A percentile compares a stretch with the other conserved stretches of the same genome.
These are phyloP conservation scores for Flueggea neowawraea DNA, from an alignment of 441 rosid species.

Conservation along the genomic window DNA sequence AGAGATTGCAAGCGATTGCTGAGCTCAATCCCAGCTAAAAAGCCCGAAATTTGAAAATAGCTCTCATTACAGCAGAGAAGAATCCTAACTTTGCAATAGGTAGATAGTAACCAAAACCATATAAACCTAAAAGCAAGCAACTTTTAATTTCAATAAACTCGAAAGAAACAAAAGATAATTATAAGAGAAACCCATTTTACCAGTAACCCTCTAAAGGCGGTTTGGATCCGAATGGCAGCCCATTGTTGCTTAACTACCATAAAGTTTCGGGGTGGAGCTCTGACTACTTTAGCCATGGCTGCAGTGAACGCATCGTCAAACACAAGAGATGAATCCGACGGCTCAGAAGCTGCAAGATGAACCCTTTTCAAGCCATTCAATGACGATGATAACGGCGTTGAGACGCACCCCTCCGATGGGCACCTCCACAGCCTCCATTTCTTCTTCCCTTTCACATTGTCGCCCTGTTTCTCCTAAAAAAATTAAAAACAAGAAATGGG, in stretches of 20 bases:
- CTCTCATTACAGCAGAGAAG: no score
- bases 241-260: conserved; percentile 57
- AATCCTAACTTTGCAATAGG: no score
- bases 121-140: background rate
- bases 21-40: no score
- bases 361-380: conserved; percentile 38
- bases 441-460: conserved; percentile 48
- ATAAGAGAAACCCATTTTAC: conserved; percentile 27
- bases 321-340: conserved; percentile 34
- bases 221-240: conserved; percentile 81
- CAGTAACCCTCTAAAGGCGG: conserved; percentile 74
- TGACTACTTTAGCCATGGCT: conserved; percentile 67
- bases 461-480: conserved; percentile 41
- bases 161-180: background rate
- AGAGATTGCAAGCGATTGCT: no score
- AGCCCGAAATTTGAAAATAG: no score
- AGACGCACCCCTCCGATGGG: conserved; percentile 59
- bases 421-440: conserved; percentile 94
- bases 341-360: conserved; percentile 34
- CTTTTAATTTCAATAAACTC: background rate
- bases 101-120: background rate
- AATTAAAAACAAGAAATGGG: background rate
- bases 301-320: conserved; percentile 46
- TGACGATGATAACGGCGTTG: conserved; percentile 25
- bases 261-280: conserved; percentile 73